A percentile compares a stretch with the other conserved stretches of the same genome.
Evolutionary conservation across 169 alveolate species (phyloP).

Genomic region (Cryptosporidium tyzzeri): DNA sequence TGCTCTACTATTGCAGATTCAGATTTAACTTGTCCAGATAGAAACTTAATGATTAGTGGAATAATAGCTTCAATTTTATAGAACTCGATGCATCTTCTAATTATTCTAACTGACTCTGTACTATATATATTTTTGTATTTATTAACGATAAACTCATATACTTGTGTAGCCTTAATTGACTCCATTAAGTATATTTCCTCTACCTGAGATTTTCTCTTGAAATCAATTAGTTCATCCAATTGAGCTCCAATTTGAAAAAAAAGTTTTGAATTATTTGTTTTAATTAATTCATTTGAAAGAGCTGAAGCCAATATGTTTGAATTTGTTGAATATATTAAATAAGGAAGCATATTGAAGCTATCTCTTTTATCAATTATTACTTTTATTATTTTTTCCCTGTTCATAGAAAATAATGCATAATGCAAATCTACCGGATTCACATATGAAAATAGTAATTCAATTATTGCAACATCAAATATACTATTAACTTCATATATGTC

Average conservation of each 20-base stretch:
- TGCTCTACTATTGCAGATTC: conserved; percentile 33
- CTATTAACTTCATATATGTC: neutral
- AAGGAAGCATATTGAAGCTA: conserved; percentile 11
- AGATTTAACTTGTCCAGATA: conserved; percentile 45
- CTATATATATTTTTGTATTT: neutral
- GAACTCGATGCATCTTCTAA: conserved; percentile 36
- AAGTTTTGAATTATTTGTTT: neutral
- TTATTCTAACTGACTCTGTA: conserved; percentile 3
- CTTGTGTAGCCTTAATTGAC: neutral
- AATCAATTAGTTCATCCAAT: conserved; percentile 5
- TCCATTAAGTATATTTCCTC: conserved; percentile 5
- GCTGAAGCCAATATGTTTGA: conserved; percentile 32
- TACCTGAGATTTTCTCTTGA: neutral
- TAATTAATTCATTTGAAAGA: conserved; percentile 13
- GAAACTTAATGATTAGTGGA: conserved; percentile 38
- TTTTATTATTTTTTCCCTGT: conserved; percentile 3
- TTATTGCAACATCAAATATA: neutral
- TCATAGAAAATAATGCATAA: conserved; percentile 7
- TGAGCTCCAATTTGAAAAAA: conserved; percentile 25
- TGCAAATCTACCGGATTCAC: conserved; percentile 32
- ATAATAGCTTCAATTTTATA: conserved; percentile 47
- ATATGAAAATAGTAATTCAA: neutral
- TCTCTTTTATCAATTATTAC: neutral
- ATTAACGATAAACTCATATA: conserved; percentile 40
- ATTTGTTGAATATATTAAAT: conserved; percentile 32